phyloP scores from a whole-genome alignment of 768 basidiomycete genomes.

The Leccinum disarticulatum region DNA sequence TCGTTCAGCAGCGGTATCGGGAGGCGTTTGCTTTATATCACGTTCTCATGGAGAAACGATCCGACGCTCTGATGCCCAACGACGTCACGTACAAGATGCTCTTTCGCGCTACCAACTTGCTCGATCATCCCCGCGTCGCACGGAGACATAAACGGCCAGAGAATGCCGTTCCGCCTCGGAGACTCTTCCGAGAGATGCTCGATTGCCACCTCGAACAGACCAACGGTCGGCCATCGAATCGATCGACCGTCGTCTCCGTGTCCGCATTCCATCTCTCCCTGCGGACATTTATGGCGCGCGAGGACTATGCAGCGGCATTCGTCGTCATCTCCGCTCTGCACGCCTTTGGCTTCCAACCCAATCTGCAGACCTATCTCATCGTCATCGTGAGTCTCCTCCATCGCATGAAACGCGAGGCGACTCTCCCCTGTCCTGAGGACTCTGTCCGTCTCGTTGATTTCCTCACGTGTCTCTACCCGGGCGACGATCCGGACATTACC shows the following conservation, averaged over 20 bases:
- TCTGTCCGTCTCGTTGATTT: constrained; percentile 27
- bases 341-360: constrained; percentile 31
- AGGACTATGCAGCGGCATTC: constrained; percentile 51
- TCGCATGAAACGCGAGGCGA: constrained; percentile 28
- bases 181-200: constrained; percentile 48
- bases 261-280: constrained; percentile 43
- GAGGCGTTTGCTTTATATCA: constrained; percentile 46
- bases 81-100: constrained; percentile 48
- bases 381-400: constrained; percentile 41
- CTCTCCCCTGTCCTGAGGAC: neutral
- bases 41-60: constrained; percentile 36
- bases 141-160: constrained; percentile 23
- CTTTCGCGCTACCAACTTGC: constrained; percentile 34
- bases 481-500: constrained; percentile 17
- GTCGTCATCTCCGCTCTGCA: constrained; percentile 37
- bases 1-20: constrained; percentile 30
- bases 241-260: constrained; percentile 30
- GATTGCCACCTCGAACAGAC: constrained; percentile 30
- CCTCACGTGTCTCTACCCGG: constrained; percentile 18
- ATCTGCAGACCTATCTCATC: constrained; percentile 39
- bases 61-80: constrained; percentile 34
- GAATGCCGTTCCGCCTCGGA: constrained; percentile 37
- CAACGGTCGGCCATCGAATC: constrained; percentile 12
- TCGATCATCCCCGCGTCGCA: constrained; percentile 16
- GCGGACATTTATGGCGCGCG: constrained; percentile 41